Percentiles rank a stretch among this genome's conserved stretches.
These are phyloP conservation scores for Colletotrichum phormii DNA, from an alignment of 2,329 filamentous ascomycete genomes.

Conservation along the genomic window DNA sequence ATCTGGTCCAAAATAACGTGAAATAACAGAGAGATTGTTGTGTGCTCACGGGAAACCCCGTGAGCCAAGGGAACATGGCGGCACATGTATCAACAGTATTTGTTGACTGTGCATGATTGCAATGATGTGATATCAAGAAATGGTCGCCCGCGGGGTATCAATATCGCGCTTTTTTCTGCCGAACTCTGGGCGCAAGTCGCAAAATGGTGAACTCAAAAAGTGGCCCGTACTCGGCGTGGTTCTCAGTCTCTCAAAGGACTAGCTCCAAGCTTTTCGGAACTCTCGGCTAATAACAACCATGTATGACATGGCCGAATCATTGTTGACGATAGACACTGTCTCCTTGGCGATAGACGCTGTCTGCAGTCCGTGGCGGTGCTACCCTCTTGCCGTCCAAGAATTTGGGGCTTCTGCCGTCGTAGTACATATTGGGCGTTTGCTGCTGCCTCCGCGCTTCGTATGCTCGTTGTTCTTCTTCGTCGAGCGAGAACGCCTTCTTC, in stretches of 20 bases:
- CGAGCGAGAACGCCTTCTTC: slow-evolving; percentile 74
- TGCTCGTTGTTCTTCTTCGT: slow-evolving; percentile 70
- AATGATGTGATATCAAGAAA: not conserved
- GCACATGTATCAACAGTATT: not conserved
- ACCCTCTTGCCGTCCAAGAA: slow-evolving; percentile 68
- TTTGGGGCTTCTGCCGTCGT: slow-evolving; percentile 61
- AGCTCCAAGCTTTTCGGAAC: not conserved
- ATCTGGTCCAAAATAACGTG: not conserved
- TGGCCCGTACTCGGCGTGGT: not conserved
- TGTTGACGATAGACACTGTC: not conserved
- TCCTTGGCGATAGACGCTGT: not conserved
- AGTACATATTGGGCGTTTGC: slow-evolving; percentile 59
- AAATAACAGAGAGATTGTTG: not conserved
- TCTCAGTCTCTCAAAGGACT: not conserved
- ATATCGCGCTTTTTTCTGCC: slow-evolving; percentile 9
- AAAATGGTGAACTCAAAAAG: not conserved
- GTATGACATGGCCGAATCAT: not conserved
- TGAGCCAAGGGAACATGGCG: not conserved
- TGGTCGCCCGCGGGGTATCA: slow-evolving; percentile 25
- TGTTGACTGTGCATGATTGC: slow-evolving; percentile 4
- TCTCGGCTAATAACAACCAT: not conserved
- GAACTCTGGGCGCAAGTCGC: not conserved
- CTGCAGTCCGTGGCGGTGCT: slow-evolving; percentile 16
- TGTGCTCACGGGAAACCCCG: not conserved
- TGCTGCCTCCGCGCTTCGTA: slow-evolving; percentile 68